Percentiles rank a stretch among this genome's conserved stretches.
Conservation (phyloP, 2,329 filamentous ascomycete species). For the Balansia obtecta region DNA sequence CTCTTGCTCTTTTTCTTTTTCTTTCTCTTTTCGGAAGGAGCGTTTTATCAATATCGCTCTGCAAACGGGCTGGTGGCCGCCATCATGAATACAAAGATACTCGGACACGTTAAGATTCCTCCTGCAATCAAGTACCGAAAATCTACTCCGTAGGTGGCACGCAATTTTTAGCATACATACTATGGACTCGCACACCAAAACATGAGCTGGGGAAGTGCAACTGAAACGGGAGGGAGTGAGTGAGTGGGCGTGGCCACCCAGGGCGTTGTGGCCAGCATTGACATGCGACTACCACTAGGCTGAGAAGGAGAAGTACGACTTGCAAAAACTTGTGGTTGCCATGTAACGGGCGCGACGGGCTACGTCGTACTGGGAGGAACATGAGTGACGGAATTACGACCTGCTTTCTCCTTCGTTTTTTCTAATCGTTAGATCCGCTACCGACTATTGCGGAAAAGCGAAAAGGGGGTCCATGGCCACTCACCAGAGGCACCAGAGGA, state of each 20-base stretch:
- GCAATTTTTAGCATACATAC: neutral
- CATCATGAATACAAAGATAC: too few relatives aligned
- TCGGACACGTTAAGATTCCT: neutral
- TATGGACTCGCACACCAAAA: neutral
- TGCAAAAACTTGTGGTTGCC: neutral
- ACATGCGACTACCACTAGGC: neutral
- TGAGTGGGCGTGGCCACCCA: slow-evolving; percentile 1
- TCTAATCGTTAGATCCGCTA: neutral
- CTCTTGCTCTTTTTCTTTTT: too few relatives aligned
- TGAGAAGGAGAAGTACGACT: neutral
- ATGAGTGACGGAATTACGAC: neutral
- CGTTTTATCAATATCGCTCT: too few relatives aligned
- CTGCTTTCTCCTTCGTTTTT: neutral
- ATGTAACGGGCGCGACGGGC: neutral
- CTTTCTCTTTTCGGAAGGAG: too few relatives aligned
- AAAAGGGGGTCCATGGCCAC: neutral
- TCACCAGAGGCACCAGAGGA: too few relatives aligned
- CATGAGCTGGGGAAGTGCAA: neutral
- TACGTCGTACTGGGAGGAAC: neutral
- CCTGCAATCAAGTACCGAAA: neutral
- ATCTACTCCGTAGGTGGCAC: neutral
- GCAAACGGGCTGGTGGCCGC: too few relatives aligned
- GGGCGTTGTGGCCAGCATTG: neutral
- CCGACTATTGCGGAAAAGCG: neutral
- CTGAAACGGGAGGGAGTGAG: neutral